phyloP scores from a whole-genome alignment of 257 asterid genomes.

The Voacanga thouarsii region DNA sequence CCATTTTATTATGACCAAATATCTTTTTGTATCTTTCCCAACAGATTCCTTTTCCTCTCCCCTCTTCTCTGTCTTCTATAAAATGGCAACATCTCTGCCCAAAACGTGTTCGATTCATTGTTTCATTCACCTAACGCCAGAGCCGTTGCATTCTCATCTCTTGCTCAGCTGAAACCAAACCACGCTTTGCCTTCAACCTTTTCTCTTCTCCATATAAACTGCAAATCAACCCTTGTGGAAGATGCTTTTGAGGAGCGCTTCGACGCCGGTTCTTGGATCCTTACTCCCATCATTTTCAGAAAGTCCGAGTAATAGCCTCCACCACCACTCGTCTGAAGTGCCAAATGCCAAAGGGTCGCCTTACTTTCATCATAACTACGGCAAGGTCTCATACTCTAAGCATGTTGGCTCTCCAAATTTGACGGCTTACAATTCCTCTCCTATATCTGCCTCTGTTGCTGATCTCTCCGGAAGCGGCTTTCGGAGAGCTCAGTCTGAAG shows the following conservation, averaged over 20 bases:
- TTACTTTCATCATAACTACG: constrained; percentile 6
- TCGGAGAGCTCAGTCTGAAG: constrained; percentile 70
- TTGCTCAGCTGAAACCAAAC: not conserved
- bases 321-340: constrained; percentile 33
- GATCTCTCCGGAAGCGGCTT: constrained; percentile 37
- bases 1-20: not conserved
- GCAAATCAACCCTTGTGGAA: constrained; percentile 1
- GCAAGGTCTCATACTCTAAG: constrained; percentile 31
- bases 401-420: constrained; percentile 33
- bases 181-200: not conserved
- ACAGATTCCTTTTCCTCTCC: not conserved
- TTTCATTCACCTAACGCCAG: not conserved
- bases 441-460: constrained; percentile 37
- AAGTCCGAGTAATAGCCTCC: constrained; percentile 39
- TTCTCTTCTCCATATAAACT: constrained; percentile 5
- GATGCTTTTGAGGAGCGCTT: constrained; percentile 82
- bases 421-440: constrained; percentile 33
- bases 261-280: constrained; percentile 87
- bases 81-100: constrained; percentile 3
- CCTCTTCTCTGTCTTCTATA: constrained; percentile 4
- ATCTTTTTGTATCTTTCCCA: not conserved
- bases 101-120: constrained; percentile 9
- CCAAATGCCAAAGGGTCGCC: constrained; percentile 27
- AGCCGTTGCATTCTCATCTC: not conserved
- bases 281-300: constrained; percentile 54